phyloP scores from a whole-genome alignment of 345 rosid species.

The Pistacia vera region DNA sequence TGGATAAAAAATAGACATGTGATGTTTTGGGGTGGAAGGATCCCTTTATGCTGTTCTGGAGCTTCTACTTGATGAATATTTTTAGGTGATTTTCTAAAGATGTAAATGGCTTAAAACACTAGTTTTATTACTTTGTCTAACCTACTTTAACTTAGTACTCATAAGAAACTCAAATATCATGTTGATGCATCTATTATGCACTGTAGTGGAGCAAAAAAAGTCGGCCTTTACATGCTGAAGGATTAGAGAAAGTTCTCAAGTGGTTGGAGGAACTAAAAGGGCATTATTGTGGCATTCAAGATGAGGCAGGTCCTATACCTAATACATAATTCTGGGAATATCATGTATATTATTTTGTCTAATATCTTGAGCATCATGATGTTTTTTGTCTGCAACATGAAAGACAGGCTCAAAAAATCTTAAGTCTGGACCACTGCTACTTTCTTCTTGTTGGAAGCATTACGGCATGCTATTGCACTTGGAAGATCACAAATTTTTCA shows the following conservation, averaged over 20 bases:
- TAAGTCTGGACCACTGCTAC: constrained; percentile 51
- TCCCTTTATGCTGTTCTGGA: not conserved
- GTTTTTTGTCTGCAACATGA: constrained; percentile 21
- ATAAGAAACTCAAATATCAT: not conserved
- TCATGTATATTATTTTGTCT: constrained; percentile 19
- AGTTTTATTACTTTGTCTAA: constrained; percentile 2
- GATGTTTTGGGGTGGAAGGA: too few species aligned
- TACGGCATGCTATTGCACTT: constrained; percentile 65
- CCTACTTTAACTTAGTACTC: constrained; percentile 1
- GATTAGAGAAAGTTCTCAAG: constrained; percentile 72
- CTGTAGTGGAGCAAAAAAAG: constrained; percentile 85
- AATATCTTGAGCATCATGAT: constrained; percentile 25
- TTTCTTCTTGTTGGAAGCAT: constrained; percentile 93
- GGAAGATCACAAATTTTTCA: constrained; percentile 66
- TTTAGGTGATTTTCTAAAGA: not conserved
- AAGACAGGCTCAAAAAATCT: constrained; percentile 43
- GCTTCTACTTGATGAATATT: not conserved
- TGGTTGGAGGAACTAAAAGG: constrained; percentile 71
- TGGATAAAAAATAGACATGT: too few species aligned
- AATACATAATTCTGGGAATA: constrained; percentile 21
- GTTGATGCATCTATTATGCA: constrained; percentile 23
- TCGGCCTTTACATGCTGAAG: constrained; percentile 79
- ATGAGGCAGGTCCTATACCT: constrained; percentile 68
- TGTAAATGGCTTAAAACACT: not conserved
- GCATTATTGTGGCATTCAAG: constrained; percentile 42